Evolutionary conservation across 768 basidiomycete genomes (phyloP).

Genomic region (Mrakia blollopis): DNA sequence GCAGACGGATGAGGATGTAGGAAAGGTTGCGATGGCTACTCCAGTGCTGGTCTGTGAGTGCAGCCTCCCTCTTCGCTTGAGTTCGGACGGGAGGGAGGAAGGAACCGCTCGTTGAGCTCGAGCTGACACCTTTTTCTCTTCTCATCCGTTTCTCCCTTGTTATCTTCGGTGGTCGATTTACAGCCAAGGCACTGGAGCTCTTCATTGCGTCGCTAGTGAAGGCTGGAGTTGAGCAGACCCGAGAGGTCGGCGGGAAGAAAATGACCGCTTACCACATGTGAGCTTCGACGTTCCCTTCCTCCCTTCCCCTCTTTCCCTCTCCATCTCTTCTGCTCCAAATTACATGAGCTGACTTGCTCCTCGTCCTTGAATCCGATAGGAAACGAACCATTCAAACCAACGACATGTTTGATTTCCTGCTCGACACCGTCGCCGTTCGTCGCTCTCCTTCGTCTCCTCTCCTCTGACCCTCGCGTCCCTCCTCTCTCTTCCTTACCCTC

Average conservation of each 20-base stretch:
- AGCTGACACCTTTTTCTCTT: not conserved
- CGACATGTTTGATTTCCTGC: conserved; percentile 87
- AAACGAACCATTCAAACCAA: conserved; percentile 87
- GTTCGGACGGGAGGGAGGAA: too few relatives aligned
- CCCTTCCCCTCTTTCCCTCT: not conserved
- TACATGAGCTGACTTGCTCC: not conserved
- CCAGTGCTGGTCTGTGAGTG: conserved; percentile 91
- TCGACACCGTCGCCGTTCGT: conserved; percentile 63
- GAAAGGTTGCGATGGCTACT: conserved; percentile 93
- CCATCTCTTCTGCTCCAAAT: too few relatives aligned
- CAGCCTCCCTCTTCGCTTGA: too few relatives aligned
- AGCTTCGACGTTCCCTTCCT: not conserved
- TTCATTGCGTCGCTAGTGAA: not conserved
- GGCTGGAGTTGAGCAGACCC: not conserved
- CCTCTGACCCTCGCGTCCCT: conserved; percentile 42
- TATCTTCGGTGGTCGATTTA: too few relatives aligned
- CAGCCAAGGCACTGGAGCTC: not conserved
- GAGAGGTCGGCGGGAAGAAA: too few relatives aligned
- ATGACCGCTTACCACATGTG: not conserved
- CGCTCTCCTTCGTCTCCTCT: not conserved
- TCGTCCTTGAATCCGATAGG: conserved; percentile 47
- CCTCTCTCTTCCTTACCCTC: conserved; percentile 35
- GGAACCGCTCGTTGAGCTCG: not conserved
- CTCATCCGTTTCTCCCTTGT: not conserved
- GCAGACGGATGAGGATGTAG: conserved; percentile 99